Conservation (phyloP, 805 yeast species). For the Sugiyamaella qingdaonensis region DNA sequence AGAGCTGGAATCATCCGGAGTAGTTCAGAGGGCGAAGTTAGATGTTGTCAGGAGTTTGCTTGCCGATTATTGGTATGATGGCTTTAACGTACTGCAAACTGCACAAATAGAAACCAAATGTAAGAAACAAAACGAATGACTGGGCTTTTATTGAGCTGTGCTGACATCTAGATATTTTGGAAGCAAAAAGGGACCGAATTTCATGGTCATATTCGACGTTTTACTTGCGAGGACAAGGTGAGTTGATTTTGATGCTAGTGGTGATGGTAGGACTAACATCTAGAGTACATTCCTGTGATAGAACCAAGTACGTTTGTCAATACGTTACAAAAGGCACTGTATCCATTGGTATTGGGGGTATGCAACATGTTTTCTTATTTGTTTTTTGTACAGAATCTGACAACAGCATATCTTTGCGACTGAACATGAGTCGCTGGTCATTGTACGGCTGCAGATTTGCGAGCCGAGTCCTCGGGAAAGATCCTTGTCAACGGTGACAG, state of each 20-base stretch:
- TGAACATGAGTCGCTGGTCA: slow-evolving; percentile 58
- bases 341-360: slow-evolving; percentile 22
- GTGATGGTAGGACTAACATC: neutral
- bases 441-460: slow-evolving; percentile 65
- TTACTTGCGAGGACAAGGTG: slow-evolving; percentile 23
- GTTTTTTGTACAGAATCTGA: slow-evolving; percentile 41
- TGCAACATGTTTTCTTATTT: neutral
- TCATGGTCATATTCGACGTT: slow-evolving; percentile 37
- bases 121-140: neutral
- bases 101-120: slow-evolving; percentile 68
- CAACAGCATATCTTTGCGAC: slow-evolving; percentile 63
- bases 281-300: slow-evolving; percentile 33
- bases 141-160: neutral
- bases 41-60: slow-evolving; percentile 41
- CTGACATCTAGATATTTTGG: slow-evolving; percentile 39
- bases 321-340: slow-evolving; percentile 43
- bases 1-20: slow-evolving; percentile 8
- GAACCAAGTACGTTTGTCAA: slow-evolving; percentile 52
- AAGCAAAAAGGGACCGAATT: slow-evolving; percentile 32
- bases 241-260: neutral
- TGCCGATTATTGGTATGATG: slow-evolving; percentile 49
- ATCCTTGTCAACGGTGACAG: slow-evolving; percentile 25
- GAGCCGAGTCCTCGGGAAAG: slow-evolving; percentile 35
- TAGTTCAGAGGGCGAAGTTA: neutral
- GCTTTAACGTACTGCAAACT: slow-evolving; percentile 59